Evolutionary conservation across 2,329 filamentous ascomycete species (phyloP).

Genomic region (Scytalidium lignicola): DNA sequence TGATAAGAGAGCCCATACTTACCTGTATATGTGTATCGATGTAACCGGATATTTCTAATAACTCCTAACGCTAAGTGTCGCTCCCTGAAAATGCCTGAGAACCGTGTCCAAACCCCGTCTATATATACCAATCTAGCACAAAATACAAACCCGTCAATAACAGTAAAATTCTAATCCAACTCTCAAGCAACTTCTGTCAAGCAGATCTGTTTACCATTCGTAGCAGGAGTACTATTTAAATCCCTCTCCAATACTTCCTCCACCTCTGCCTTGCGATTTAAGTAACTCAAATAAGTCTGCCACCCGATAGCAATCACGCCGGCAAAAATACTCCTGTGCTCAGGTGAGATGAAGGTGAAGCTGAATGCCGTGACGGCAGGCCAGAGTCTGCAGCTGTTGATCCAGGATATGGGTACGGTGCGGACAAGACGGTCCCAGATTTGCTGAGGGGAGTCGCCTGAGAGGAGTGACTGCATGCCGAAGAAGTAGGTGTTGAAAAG

Average conservation of each 20-base stretch:
- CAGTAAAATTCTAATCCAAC: too few relatives aligned
- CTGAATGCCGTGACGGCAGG: constrained; percentile 80
- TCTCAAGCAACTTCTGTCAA: too few relatives aligned
- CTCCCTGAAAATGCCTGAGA: too few relatives aligned
- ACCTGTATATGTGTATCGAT: too few relatives aligned
- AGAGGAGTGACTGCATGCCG: constrained; percentile 68
- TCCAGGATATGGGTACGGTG: constrained; percentile 70
- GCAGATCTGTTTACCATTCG: not conserved
- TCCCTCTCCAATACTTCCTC: constrained; percentile 29
- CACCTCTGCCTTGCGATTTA: constrained; percentile 69
- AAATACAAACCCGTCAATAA: too few relatives aligned
- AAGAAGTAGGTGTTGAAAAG: constrained; percentile 83
- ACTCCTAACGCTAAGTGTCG: too few relatives aligned
- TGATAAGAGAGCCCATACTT: too few relatives aligned
- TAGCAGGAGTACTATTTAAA: not conserved
- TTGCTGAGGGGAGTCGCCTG: constrained; percentile 59
- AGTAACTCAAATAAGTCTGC: constrained; percentile 83
- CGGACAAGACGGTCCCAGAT: constrained; percentile 65
- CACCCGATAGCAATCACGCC: constrained; percentile 79
- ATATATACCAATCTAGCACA: too few relatives aligned
- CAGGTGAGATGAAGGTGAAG: constrained; percentile 75
- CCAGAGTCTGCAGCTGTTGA: constrained; percentile 84
- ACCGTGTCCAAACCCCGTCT: too few relatives aligned
- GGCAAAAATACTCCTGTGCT: constrained; percentile 76
- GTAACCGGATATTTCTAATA: too few relatives aligned